Evolutionary conservation across 129 eudicot genomes (phyloP).

Genomic region (Tagetes patula): DNA sequence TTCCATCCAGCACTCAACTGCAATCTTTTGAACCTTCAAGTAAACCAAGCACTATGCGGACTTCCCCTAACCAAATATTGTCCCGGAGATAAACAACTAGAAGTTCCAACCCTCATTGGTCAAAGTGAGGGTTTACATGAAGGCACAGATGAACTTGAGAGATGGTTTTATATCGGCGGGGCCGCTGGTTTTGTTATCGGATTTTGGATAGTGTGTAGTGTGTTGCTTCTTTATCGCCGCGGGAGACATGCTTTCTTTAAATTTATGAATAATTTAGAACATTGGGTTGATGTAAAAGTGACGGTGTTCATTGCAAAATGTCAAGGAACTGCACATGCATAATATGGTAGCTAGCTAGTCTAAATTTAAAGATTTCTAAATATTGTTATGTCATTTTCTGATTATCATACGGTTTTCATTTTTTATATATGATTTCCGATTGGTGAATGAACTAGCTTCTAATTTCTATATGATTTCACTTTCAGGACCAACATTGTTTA

Average conservation of each 20-base stretch:
- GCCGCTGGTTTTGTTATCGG: constrained; percentile 8
- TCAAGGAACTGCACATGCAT: neutral
- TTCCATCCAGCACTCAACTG: constrained; percentile 20
- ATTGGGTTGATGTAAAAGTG: constrained; percentile 10
- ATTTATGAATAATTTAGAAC: neutral
- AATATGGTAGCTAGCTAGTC: neutral
- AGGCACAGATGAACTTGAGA: constrained; percentile 2
- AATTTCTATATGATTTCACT: too few relatives aligned
- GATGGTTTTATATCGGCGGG: constrained; percentile 19
- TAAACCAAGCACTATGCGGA: constrained; percentile 2
- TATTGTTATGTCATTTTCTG: too few relatives aligned
- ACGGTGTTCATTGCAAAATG: neutral
- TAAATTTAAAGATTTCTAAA: too few relatives aligned
- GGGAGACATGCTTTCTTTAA: constrained; percentile 8
- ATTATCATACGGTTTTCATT: too few relatives aligned
- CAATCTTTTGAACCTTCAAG: constrained; percentile 11
- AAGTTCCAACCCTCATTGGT: neutral
- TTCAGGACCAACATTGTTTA: too few relatives aligned
- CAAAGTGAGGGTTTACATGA: neutral
- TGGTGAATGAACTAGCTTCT: too few relatives aligned
- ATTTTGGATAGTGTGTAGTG: constrained; percentile 18
- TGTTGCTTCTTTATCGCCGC: neutral
- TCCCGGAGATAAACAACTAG: neutral
- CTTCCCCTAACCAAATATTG: neutral
- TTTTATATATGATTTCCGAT: too few relatives aligned